A percentile compares a stretch with the other conserved stretches of the same genome.
Conservation (phyloP, 176 grass and related monocot species). For the Oryza rufipogon region DNA sequence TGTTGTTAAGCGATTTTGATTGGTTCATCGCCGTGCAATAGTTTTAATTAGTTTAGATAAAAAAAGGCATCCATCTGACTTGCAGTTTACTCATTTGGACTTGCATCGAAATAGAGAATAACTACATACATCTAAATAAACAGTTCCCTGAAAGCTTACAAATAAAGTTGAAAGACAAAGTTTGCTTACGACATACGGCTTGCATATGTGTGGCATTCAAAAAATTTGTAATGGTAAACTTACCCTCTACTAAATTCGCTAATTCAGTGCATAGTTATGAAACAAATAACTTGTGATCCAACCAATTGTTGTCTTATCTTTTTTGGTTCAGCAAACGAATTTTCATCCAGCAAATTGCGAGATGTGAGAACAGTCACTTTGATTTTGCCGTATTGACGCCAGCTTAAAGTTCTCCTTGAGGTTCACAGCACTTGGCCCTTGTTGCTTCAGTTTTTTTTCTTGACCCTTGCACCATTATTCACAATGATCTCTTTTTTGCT, state of each 20-base stretch:
- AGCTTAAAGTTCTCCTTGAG: neutral
- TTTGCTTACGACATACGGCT: too few species aligned
- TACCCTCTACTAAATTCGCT: neutral
- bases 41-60: too few species aligned
- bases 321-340: slow-evolving; percentile 16
- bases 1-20: too few species aligned
- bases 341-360: neutral
- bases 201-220: neutral
- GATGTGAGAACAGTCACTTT: slow-evolving; percentile 7
- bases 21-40: too few species aligned
- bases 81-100: too few species aligned
- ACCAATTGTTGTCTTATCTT: neutral
- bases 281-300: neutral
- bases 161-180: neutral
- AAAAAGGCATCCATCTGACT: too few species aligned
- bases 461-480: too few species aligned
- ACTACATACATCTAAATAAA: neutral
- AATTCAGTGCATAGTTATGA: neutral
- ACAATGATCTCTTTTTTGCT: too few species aligned
- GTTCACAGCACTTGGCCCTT: neutral
- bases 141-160: neutral
- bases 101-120: neutral
- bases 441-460: too few species aligned
- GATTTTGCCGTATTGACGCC: neutral
- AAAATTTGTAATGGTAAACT: neutral